Conservation (phyloP, 2,329 filamentous ascomycete species). For the Pseudogymnoascus sp. region DNA sequence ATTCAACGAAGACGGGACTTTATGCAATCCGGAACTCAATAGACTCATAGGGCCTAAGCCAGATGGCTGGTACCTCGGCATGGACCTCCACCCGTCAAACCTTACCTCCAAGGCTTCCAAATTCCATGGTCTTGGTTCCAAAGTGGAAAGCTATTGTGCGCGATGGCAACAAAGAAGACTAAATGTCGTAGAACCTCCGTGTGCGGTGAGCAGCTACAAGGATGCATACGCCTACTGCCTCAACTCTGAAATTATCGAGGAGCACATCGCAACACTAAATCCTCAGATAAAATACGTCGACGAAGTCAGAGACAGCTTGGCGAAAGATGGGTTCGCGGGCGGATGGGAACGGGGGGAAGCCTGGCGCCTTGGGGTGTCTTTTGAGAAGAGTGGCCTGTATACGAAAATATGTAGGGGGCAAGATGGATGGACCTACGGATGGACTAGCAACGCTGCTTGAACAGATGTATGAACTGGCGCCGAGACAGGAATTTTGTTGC, state of each 20-base stretch:
- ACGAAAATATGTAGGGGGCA: not conserved
- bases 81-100: not conserved
- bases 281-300: not conserved
- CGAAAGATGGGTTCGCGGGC: not conserved
- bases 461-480: not conserved
- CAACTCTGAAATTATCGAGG: not conserved
- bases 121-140: not conserved
- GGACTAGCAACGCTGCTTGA: too few species aligned
- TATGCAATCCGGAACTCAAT: not conserved
- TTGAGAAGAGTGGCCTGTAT: not conserved
- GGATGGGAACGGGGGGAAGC: not conserved
- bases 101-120: not conserved
- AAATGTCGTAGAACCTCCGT: not conserved
- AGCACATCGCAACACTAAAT: not conserved
- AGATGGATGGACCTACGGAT: not conserved
- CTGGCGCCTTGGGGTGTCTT: not conserved
- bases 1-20: constrained; percentile 1
- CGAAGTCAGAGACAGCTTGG: not conserved
- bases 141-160: too few species aligned
- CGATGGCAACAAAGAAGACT: too few species aligned
- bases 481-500: not conserved
- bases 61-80: not conserved
- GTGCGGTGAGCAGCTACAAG: not conserved
- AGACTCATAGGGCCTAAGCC: not conserved
- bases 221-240: not conserved